Conservation (phyloP, 1,284 basidiomycete genomes). For the Leccinum insolens region DNA sequence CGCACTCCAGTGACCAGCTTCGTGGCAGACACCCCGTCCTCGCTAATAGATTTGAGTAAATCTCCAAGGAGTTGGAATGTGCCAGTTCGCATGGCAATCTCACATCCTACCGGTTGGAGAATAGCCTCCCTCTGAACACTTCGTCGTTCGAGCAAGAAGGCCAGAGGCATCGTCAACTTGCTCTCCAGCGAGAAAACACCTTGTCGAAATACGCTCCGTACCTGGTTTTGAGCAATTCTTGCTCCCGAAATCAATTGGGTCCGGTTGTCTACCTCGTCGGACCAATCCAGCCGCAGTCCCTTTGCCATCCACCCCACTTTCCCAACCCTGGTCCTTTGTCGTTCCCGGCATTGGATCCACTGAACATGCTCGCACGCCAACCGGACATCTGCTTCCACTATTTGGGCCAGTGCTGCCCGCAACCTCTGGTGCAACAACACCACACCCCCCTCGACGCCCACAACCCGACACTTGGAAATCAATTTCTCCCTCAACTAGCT, state of each 20-base stretch:
- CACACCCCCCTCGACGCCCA: too few species aligned
- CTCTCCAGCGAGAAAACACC: not conserved
- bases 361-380: too few species aligned
- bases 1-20: slow-evolving; percentile 1
- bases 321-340: too few species aligned
- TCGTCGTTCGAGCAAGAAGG: not conserved
- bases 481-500: too few species aligned
- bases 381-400: too few species aligned
- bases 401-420: too few species aligned
- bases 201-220: not conserved
- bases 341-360: too few species aligned
- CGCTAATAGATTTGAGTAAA: not conserved
- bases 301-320: too few species aligned
- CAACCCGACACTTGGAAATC: too few species aligned
- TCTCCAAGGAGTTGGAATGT: not conserved
- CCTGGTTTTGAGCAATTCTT: not conserved
- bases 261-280: not conserved
- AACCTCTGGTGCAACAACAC: too few species aligned
- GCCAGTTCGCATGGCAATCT: not conserved
- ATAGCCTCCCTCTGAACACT: not conserved
- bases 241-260: not conserved
- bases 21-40: not conserved
- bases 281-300: too few species aligned
- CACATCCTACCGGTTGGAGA: not conserved
- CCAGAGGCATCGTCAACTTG: not conserved